These are phyloP conservation scores for Diplodia corticola DNA, from an alignment of 2,329 filamentous ascomycete genomes.

Conservation along the genomic window DNA sequence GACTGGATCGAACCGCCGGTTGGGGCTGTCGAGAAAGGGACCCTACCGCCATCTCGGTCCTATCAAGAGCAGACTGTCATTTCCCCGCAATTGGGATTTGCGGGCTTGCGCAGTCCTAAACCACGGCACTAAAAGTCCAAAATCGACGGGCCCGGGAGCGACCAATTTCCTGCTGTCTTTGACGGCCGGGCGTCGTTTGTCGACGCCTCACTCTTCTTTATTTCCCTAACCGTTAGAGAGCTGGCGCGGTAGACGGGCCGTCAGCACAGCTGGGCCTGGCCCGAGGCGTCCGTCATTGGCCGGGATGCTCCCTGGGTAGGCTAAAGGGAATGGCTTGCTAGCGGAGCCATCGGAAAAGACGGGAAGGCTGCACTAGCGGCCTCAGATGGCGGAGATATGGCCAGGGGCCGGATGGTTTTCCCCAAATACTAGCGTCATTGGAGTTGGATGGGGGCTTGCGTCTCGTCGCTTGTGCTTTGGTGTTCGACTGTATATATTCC, in stretches of 20 bases:
- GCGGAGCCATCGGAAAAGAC: constrained; percentile 11
- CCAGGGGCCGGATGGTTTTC: constrained; percentile 11
- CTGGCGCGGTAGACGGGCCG: constrained; percentile 9
- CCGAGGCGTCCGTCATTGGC: not conserved
- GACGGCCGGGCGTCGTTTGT: not conserved
- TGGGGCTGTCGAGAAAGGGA: not conserved
- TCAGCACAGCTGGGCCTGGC: not conserved
- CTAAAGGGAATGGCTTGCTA: constrained; percentile 1
- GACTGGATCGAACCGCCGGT: not conserved
- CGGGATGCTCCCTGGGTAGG: not conserved
- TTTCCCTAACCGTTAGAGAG: constrained; percentile 2
- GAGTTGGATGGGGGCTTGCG: not conserved
- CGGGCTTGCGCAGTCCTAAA: not conserved
- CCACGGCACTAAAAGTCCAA: not conserved
- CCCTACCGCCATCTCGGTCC: not conserved
- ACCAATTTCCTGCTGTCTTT: not conserved
- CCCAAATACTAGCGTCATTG: constrained; percentile 3
- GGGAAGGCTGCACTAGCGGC: constrained; percentile 20
- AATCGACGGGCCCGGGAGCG: not conserved
- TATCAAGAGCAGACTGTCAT: not conserved
- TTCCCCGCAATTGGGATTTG: not conserved
- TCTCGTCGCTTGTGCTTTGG: not conserved
- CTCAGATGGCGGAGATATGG: constrained; percentile 18
- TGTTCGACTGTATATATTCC: constrained; percentile 1
- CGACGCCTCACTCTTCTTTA: not conserved